Evolutionary conservation across 352 stramenopile species (phyloP).

Genomic region (Saprolegnia diclina): DNA sequence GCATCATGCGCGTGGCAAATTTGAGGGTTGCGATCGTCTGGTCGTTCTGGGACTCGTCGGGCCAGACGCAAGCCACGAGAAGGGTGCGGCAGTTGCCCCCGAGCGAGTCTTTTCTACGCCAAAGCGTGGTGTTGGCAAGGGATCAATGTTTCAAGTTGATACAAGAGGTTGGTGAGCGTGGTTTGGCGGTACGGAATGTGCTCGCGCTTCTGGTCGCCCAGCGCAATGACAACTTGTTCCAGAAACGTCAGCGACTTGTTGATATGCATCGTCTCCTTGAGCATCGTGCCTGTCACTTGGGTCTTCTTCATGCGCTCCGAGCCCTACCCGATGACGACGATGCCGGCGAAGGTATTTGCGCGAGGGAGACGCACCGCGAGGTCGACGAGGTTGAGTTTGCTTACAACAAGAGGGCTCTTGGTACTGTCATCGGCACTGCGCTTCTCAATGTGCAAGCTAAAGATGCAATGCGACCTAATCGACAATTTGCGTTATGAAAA

Average conservation of each 20-base stretch:
- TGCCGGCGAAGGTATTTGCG: not conserved
- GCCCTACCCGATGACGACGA: conserved; percentile 3
- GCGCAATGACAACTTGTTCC: conserved; percentile 91
- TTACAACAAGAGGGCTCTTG: conserved; percentile 9
- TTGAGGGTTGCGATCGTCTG: conserved; percentile 41
- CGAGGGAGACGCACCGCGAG: conserved; percentile 24
- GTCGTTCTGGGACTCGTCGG: conserved; percentile 64
- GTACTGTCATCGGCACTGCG: conserved; percentile 25
- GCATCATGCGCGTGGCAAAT: conserved; percentile 68
- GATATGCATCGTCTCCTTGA: conserved; percentile 97
- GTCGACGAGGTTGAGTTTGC: conserved; percentile 33
- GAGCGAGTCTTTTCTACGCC: conserved; percentile 32
- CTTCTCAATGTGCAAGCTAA: conserved; percentile 70
- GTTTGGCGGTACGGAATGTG: conserved; percentile 94
- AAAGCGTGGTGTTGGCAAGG: not conserved
- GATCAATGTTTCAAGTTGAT: not conserved
- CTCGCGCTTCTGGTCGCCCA: conserved; percentile 60
- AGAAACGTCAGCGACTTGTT: conserved; percentile 95
- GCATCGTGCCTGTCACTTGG: conserved; percentile 63
- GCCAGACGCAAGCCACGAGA: conserved; percentile 58
- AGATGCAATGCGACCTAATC: conserved; percentile 63
- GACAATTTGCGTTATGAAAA: not conserved
- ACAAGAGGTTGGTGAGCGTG: conserved; percentile 89
- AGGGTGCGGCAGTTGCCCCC: conserved; percentile 36
- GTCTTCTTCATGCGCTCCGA: conserved; percentile 28